These are phyloP conservation scores for Phlebiopsis flavidoalba DNA, from an alignment of 768 basidiomycete species.

Conservation along the genomic window DNA sequence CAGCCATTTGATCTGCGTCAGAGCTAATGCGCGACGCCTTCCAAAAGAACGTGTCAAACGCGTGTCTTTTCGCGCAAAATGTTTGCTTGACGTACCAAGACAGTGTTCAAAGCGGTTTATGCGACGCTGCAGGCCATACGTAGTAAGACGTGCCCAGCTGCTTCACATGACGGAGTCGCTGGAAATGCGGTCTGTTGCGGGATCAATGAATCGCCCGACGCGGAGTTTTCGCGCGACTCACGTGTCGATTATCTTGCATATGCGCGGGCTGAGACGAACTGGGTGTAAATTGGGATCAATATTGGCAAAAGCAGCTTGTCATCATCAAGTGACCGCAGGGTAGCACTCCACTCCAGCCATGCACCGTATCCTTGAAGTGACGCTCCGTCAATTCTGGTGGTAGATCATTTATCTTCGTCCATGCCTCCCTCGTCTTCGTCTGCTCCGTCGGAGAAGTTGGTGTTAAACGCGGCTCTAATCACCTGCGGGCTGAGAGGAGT, in stretches of 20 bases:
- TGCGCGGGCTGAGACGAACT: slow-evolving; percentile 31
- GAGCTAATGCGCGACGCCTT: slow-evolving; percentile 74
- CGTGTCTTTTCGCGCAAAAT: background rate
- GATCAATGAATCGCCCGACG: background rate
- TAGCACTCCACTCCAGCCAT: slow-evolving; percentile 22
- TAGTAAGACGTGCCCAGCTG: slow-evolving; percentile 75
- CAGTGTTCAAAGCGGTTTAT: slow-evolving; percentile 83
- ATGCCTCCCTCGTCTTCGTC: no score
- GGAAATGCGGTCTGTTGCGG: slow-evolving; percentile 58
- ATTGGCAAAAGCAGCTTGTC: background rate
- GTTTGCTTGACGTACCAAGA: slow-evolving; percentile 45
- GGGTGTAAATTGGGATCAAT: background rate
- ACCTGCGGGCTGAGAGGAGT: no score
- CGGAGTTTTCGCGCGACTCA: slow-evolving; percentile 26
- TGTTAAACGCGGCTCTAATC: no score
- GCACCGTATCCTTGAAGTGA: slow-evolving; percentile 24
- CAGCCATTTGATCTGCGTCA: slow-evolving; percentile 55
- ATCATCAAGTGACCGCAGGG: background rate
- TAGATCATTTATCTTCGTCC: no score
- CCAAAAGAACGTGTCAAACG: background rate
- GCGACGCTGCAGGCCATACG: slow-evolving; percentile 75
- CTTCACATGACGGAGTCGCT: slow-evolving; percentile 70
- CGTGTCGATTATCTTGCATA: slow-evolving; percentile 64
- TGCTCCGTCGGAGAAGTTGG: no score
- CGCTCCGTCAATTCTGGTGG: background rate